Evolutionary conservation across 371 early-diverging fungal species (phyloP), one percentile per base, ranked within the genome.

Genomic region (Mortierella sp.): DNA sequence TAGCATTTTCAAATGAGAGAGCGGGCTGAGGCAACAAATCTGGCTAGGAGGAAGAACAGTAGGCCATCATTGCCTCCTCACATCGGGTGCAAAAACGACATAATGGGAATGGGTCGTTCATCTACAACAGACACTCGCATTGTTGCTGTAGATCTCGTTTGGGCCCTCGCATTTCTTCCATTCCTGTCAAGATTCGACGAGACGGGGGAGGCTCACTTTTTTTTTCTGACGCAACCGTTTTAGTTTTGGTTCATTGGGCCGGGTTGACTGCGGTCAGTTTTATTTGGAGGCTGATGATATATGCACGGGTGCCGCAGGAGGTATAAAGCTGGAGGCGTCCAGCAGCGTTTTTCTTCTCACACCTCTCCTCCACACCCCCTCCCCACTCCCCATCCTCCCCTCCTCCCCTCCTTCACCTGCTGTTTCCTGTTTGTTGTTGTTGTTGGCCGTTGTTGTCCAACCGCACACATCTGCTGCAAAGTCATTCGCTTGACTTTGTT

Each of bases 401-500:
- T 29, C 27, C 27, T 21, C 28, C 17, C 27, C 41, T n/a, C 21
- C 43, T 28, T 0, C 22, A 40, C 57, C 14, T 24, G 22, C 39
- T 39, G 39, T 39, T 47, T n/a, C n/a, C 17, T 27, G 21, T 60
- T 19, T 17, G 28, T 40, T 21, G 16, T 24, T 40, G 27, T 28
- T 49, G 49, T 49, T 40, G 59, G 22, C 40, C 40, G 46, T 46
- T 46, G 57, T 34, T 57, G 57, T 46, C 27, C 47, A 47, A 47
- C 58, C 48, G 21, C 48, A 47, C 31, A 40, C 40, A n/a, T 10
- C 44, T 43, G 39, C 43, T 28, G 37, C 34, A 31, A 22, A 57
- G 59, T 58, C 50, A 48, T 48, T 49, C 25, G 27, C 27, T 58
- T 58, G 60, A 29, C 43, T 40, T 60, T 60, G 60, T 25, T 29